Conservation (phyloP, 176 grass and related monocot species). For the Lolium perenne region DNA sequence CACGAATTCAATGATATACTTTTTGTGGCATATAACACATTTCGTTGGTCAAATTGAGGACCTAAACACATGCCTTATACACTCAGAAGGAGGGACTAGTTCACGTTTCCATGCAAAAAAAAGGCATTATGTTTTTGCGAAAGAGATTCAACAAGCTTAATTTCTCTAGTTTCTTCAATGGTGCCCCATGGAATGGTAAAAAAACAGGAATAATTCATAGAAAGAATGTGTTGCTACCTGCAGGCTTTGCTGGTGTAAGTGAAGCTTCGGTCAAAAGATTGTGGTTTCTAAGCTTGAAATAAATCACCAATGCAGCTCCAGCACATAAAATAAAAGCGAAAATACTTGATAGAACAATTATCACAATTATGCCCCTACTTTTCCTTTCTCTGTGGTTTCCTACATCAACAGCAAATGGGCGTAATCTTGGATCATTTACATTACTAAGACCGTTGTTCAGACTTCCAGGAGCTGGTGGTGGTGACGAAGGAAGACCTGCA, state of each 20-base stretch:
- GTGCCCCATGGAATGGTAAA: constrained; percentile 17
- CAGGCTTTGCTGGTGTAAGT: constrained; percentile 53
- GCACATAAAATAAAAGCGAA: constrained; percentile 75
- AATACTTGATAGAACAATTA: constrained; percentile 85
- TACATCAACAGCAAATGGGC: constrained; percentile 75
- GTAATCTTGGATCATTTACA: constrained; percentile 51
- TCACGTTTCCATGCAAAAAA: constrained; percentile 3
- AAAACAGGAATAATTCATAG: constrained; percentile 5
- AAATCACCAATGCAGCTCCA: constrained; percentile 68
- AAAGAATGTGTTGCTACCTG: constrained; percentile 64
- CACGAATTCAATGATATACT: background rate
- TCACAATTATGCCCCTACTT: constrained; percentile 60
- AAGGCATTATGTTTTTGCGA: constrained; percentile 9
- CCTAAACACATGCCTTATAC: background rate
- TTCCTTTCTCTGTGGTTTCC: constrained; percentile 66
- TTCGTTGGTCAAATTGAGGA: background rate
- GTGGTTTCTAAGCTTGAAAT: constrained; percentile 65
- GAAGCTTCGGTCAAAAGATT: constrained; percentile 53
- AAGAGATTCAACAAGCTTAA: constrained; percentile 24
- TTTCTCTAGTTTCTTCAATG: constrained; percentile 20
- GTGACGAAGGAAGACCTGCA: constrained; percentile 82
- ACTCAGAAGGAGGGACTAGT: constrained; percentile 4
- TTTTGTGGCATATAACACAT: background rate
- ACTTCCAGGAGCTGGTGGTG: constrained; percentile 60
- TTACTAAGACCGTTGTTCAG: constrained; percentile 66